Evolutionary conservation across 2,329 filamentous ascomycete species (phyloP).

Genomic region (Hypocreales sp.): DNA sequence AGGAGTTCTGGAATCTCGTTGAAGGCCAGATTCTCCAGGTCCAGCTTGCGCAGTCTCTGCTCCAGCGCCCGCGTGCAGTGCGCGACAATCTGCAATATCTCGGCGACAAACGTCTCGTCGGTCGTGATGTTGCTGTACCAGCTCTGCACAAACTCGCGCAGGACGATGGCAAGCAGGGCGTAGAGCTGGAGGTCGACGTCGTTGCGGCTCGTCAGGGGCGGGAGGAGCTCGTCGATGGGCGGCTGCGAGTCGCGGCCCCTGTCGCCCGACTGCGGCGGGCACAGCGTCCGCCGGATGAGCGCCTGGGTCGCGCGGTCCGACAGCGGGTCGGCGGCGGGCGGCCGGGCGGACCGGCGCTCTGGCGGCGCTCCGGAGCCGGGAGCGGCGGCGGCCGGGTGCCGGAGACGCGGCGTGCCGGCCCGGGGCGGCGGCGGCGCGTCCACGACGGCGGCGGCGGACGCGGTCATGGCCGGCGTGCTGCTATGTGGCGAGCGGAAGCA

Average conservation of each 20-base stretch:
- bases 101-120: slow-evolving; percentile 74
- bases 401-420: slow-evolving; percentile 4
- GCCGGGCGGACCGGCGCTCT: slow-evolving; percentile 17
- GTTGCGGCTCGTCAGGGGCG: slow-evolving; percentile 85
- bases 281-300: slow-evolving; percentile 73
- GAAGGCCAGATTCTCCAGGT: slow-evolving; percentile 67
- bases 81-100: slow-evolving; percentile 80
- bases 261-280: slow-evolving; percentile 50
- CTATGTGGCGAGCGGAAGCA: slow-evolving; percentile 7
- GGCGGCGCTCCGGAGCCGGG: slow-evolving; percentile 9
- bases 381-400: slow-evolving; percentile 1
- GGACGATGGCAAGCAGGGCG: slow-evolving; percentile 74
- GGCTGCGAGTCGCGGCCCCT: slow-evolving; percentile 30
- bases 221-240: slow-evolving; percentile 68
- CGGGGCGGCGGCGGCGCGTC: slow-evolving; percentile 4
- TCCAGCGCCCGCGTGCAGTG: slow-evolving; percentile 83
- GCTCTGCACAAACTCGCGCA: slow-evolving; percentile 77
- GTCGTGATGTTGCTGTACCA: slow-evolving; percentile 93
- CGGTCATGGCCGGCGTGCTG: slow-evolving; percentile 13
- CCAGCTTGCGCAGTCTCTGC: slow-evolving; percentile 67
- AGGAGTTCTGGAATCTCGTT: slow-evolving; percentile 79
- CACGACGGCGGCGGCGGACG: slow-evolving; percentile 7
- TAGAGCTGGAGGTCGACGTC: slow-evolving; percentile 90
- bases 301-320: slow-evolving; percentile 67
- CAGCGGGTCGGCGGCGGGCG: slow-evolving; percentile 31